phyloP scores from a whole-genome alignment of 129 eudicot species.

The Flaveria sonorensis region DNA sequence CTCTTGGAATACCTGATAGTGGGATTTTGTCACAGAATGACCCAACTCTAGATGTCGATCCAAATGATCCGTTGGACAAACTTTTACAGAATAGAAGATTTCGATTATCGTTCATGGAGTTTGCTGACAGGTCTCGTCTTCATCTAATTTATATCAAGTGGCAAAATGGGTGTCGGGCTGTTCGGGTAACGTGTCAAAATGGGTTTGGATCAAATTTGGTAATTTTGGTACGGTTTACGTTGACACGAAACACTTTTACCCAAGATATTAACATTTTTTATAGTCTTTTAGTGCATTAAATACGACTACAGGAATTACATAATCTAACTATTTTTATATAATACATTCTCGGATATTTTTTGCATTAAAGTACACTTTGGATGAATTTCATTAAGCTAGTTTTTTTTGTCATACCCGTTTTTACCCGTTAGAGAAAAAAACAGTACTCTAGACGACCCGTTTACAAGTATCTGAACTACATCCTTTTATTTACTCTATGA shows the following conservation, averaged over 20 bases:
- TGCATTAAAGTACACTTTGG: not conserved
- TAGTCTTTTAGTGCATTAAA: not conserved
- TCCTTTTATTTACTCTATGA: not conserved
- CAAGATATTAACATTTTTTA: not conserved
- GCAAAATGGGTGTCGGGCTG: slow-evolving; percentile 1
- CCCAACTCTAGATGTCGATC: slow-evolving; percentile 44
- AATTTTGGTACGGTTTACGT: not conserved
- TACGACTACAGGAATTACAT: not conserved
- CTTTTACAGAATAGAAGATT: slow-evolving; percentile 72
- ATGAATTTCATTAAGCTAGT: not conserved
- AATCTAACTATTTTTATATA: not conserved
- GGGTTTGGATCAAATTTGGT: not conserved
- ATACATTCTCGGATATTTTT: not conserved
- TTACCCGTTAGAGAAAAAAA: slow-evolving; percentile 7
- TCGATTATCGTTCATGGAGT: slow-evolving; percentile 80
- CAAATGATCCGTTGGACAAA: slow-evolving; percentile 70
- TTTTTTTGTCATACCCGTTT: not conserved
- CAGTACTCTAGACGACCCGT: not conserved
- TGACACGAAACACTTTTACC: not conserved
- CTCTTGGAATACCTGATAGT: slow-evolving; percentile 80
- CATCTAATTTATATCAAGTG: slow-evolving; percentile 2
- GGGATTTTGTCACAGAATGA: slow-evolving; percentile 51
- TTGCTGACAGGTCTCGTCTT: slow-evolving; percentile 73
- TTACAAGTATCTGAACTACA: not conserved
- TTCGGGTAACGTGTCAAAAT: not conserved